Evolutionary conservation across 805 yeast genomes (phyloP).

Genomic region (Kockiozyma suomiensis): DNA sequence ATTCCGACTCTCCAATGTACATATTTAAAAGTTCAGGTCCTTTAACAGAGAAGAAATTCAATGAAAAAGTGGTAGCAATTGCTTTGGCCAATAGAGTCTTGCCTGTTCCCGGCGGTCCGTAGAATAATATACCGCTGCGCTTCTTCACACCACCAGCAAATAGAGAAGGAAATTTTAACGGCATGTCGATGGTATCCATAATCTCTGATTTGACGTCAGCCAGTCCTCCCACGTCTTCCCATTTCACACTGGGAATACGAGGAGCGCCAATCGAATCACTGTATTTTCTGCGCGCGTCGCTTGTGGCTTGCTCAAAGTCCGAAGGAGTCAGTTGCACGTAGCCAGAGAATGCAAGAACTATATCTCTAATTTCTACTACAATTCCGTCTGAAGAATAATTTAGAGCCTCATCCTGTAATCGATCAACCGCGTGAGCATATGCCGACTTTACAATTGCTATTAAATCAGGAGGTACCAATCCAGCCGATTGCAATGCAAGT

Average conservation of each 20-base stretch:
- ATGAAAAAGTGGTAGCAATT: conserved; percentile 90
- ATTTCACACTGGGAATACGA: conserved; percentile 86
- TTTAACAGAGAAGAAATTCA: conserved; percentile 93
- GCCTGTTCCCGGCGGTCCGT: conserved; percentile 99
- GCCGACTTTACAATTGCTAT: conserved; percentile 69
- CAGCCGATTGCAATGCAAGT: conserved; percentile 86
- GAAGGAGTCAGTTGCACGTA: conserved; percentile 53
- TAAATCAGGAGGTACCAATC: conserved; percentile 83
- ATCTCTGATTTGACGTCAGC: conserved; percentile 89
- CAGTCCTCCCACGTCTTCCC: conserved; percentile 98
- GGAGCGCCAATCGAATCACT: conserved; percentile 98
- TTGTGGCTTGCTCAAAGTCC: conserved; percentile 71
- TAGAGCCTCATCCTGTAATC: conserved; percentile 44
- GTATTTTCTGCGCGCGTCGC: conserved; percentile 80
- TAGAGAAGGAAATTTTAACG: conserved; percentile 87
- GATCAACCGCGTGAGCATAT: conserved; percentile 56
- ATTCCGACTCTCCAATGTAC: conserved; percentile 99
- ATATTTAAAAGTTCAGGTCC: conserved; percentile 96
- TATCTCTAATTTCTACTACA: conserved; percentile 37
- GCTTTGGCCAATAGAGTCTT: conserved; percentile 95
- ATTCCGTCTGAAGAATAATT: conserved; percentile 15
- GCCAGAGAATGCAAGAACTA: conserved; percentile 59
- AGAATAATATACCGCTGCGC: conserved; percentile 91
- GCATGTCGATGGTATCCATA: conserved; percentile 94
- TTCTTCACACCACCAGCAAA: conserved; percentile 88